These are phyloP conservation scores for Colletotrichum cuscutae DNA, from an alignment of 2,329 filamentous ascomycete species.

Conservation along the genomic window DNA sequence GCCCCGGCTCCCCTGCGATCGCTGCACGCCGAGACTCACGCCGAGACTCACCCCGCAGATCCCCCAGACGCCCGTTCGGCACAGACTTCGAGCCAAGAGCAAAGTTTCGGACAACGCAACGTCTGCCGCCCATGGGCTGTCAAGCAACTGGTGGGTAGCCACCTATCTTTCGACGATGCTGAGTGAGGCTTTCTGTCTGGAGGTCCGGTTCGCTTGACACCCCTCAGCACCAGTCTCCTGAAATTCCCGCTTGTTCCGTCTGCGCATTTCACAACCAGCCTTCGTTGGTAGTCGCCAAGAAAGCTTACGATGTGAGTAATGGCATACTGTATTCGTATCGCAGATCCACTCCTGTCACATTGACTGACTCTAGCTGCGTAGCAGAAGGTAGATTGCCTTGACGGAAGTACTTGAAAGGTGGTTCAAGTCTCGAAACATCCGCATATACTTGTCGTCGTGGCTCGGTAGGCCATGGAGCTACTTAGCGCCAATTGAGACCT, in stretches of 20 bases:
- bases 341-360: too few species aligned
- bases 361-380: too few species aligned
- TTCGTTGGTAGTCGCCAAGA: background rate
- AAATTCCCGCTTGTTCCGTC: background rate
- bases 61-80: constrained; percentile 23
- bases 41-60: constrained; percentile 20
- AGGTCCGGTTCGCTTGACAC: background rate
- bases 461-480: background rate
- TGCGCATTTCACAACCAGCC: background rate
- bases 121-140: background rate
- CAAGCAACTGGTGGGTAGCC: background rate
- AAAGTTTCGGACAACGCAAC: background rate
- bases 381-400: background rate
- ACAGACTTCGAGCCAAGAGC: constrained; percentile 14
- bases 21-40: constrained; percentile 8
- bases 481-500: background rate
- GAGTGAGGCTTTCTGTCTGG: background rate
- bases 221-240: background rate
- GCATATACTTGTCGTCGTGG: background rate
- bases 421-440: background rate
- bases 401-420: background rate
- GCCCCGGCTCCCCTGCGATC: background rate
- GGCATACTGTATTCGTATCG: accelerated
- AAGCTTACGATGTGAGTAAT: background rate
- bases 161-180: too few species aligned